Evolutionary conservation across 805 yeast species (phyloP).

Genomic region (Wickerhamomyces chaumierensis): DNA sequence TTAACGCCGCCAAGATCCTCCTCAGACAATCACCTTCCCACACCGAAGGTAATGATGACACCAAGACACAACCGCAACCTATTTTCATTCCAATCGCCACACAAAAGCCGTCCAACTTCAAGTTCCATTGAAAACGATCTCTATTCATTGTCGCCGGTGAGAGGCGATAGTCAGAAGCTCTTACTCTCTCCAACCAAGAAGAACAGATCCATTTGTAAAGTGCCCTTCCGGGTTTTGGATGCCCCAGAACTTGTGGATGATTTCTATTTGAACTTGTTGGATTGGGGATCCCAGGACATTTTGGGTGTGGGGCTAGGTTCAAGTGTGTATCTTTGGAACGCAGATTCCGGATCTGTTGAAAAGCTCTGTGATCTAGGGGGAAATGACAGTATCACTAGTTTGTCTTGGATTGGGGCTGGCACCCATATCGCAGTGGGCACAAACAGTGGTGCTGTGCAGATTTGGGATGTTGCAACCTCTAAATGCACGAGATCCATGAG

Average conservation of each 20-base stretch:
- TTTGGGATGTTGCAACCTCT: slow-evolving; percentile 82
- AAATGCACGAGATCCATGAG: slow-evolving; percentile 85
- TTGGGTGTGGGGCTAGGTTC: slow-evolving; percentile 86
- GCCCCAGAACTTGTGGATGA: slow-evolving; percentile 95
- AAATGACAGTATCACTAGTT: slow-evolving; percentile 65
- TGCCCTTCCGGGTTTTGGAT: slow-evolving; percentile 87
- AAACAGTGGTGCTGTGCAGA: slow-evolving; percentile 74
- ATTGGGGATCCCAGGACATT: slow-evolving; percentile 88
- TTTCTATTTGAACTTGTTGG: slow-evolving; percentile 82
- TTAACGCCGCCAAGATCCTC: slow-evolving; percentile 23
- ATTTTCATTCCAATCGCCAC: slow-evolving; percentile 67
- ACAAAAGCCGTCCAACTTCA: slow-evolving; percentile 44
- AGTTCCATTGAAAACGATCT: slow-evolving; percentile 61
- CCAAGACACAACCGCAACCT: slow-evolving; percentile 39
- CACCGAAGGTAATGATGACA: slow-evolving; percentile 19
- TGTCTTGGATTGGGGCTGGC: slow-evolving; percentile 91
- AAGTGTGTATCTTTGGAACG: slow-evolving; percentile 86
- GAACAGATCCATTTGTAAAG: slow-evolving; percentile 66
- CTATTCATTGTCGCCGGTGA: slow-evolving; percentile 75
- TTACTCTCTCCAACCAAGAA: slow-evolving; percentile 75
- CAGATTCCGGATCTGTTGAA: slow-evolving; percentile 70
- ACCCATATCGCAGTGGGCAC: slow-evolving; percentile 93
- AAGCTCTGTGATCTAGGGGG: slow-evolving; percentile 65
- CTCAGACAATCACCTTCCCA: slow-evolving; percentile 9
- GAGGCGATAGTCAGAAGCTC: slow-evolving; percentile 76